Percentiles rank a stretch among this genome's conserved stretches.
Evolutionary conservation across 2,329 filamentous ascomycete species (phyloP).

Genomic region (Plectosphaerella sp.): DNA sequence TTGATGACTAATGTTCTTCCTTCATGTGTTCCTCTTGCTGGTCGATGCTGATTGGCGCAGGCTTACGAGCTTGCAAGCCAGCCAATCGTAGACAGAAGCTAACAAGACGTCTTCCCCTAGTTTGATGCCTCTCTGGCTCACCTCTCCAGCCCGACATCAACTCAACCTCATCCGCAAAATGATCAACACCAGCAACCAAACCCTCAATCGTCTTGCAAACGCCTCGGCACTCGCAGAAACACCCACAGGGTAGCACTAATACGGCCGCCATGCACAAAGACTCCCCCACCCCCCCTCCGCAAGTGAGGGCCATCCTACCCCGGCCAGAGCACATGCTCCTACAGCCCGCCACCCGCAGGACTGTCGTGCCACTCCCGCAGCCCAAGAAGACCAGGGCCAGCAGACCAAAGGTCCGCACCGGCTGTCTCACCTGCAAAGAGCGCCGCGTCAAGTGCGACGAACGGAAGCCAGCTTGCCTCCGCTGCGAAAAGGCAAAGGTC

Average conservation of each 20-base stretch:
- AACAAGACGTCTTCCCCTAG: too few relatives aligned
- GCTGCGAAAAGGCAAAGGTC: conserved; percentile 9
- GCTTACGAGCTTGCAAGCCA: not conserved
- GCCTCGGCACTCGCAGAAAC: too few relatives aligned
- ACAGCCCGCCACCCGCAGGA: not conserved
- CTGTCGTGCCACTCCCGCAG: not conserved
- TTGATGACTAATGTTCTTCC: too few relatives aligned
- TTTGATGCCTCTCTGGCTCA: too few relatives aligned
- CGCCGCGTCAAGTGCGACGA: conserved; percentile 26
- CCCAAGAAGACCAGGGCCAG: conserved; percentile 7
- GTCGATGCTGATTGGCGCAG: not conserved
- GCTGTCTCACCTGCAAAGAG: conserved; percentile 16
- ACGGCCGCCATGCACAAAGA: not conserved
- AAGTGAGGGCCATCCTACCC: not conserved
- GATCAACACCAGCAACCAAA: not conserved
- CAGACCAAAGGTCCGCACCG: conserved; percentile 11
- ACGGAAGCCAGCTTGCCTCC: conserved; percentile 16
- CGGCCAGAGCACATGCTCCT: not conserved
- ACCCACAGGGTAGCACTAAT: not conserved
- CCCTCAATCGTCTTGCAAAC: too few relatives aligned
- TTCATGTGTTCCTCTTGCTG: too few relatives aligned
- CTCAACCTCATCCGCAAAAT: not conserved
- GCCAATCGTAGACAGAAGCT: not conserved
- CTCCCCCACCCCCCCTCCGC: not conserved
- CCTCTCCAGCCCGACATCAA: not conserved